phyloP scores from a whole-genome alignment of 495 filamentous ascomycete genomes.

The Penicillium cosmopolitanum region DNA sequence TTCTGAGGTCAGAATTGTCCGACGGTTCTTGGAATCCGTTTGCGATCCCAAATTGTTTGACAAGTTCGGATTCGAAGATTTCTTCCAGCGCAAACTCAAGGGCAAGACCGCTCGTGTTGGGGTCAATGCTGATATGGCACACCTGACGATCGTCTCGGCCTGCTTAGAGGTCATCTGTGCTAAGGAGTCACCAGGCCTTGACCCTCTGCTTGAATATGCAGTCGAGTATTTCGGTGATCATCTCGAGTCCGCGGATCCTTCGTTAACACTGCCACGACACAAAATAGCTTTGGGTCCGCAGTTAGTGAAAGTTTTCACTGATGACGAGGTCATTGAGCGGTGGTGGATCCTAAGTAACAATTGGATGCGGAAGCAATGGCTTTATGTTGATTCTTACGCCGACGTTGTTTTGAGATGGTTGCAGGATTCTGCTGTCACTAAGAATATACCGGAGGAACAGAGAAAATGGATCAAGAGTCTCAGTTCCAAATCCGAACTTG shows the following conservation, averaged over 20 bases:
- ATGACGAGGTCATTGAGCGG: conserved; percentile 7
- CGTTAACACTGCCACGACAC: conserved; percentile 16
- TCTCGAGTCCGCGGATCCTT: conserved; percentile 14
- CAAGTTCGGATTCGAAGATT: conserved; percentile 26
- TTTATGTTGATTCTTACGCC: conserved; percentile 10
- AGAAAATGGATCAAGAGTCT: conserved; percentile 22
- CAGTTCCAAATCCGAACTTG: conserved; percentile 25
- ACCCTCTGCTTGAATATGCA: conserved; percentile 10
- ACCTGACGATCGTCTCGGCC: conserved; percentile 10
- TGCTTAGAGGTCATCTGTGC: conserved; percentile 10
- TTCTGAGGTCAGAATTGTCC: conserved; percentile 20
- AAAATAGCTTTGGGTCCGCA: conserved; percentile 19
- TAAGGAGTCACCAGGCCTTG: neutral
- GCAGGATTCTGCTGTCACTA: conserved; percentile 26
- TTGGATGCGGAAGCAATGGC: conserved; percentile 11
- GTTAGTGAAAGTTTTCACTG: conserved; percentile 17
- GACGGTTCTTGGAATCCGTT: conserved; percentile 21
- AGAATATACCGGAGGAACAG: conserved; percentile 17
- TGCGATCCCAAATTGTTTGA: conserved; percentile 22
- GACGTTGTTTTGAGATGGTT: conserved; percentile 24
- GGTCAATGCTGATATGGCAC: conserved; percentile 12
- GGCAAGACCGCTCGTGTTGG: conserved; percentile 16
- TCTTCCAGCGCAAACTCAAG: conserved; percentile 26
- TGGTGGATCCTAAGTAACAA: conserved; percentile 17
- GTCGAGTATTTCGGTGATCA: conserved; percentile 3